phyloP scores from a whole-genome alignment of 2,329 filamentous ascomycete genomes.

The Claviceps capensis region DNA sequence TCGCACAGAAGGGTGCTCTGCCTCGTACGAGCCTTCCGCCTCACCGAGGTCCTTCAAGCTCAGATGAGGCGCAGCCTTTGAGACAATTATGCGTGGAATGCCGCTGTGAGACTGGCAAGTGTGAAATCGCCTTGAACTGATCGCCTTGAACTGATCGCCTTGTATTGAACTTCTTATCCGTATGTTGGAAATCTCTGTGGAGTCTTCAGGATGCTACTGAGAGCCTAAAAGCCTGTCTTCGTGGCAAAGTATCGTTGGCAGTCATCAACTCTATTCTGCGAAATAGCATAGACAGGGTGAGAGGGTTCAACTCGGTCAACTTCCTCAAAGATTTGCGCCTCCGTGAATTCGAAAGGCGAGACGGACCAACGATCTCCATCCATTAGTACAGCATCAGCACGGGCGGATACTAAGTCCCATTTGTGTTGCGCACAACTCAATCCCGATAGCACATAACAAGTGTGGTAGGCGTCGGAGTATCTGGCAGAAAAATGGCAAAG shows the following conservation, averaged over 20 bases:
- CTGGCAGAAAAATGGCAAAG: constrained; percentile 25
- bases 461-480: constrained; percentile 77
- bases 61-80: too few species aligned
- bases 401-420: constrained; percentile 31
- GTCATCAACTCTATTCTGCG: constrained; percentile 51
- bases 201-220: not conserved
- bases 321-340: constrained; percentile 52
- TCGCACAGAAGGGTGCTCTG: too few species aligned
- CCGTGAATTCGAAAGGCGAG: constrained; percentile 36
- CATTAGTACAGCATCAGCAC: constrained; percentile 19
- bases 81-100: not conserved
- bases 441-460: constrained; percentile 80
- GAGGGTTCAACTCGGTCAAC: constrained; percentile 54
- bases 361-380: constrained; percentile 31
- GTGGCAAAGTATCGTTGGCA: constrained; percentile 51
- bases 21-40: too few species aligned
- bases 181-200: not conserved
- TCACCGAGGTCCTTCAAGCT: too few species aligned
- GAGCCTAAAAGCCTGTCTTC: constrained; percentile 40
- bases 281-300: constrained; percentile 79
- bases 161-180: too few species aligned
- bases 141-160: too few species aligned
- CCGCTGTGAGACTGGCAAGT: not conserved
- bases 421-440: constrained; percentile 70
- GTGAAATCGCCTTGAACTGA: too few species aligned